Evolutionary conservation across 768 basidiomycete genomes (phyloP).

Genomic region (Dacryopinax spathularia): DNA sequence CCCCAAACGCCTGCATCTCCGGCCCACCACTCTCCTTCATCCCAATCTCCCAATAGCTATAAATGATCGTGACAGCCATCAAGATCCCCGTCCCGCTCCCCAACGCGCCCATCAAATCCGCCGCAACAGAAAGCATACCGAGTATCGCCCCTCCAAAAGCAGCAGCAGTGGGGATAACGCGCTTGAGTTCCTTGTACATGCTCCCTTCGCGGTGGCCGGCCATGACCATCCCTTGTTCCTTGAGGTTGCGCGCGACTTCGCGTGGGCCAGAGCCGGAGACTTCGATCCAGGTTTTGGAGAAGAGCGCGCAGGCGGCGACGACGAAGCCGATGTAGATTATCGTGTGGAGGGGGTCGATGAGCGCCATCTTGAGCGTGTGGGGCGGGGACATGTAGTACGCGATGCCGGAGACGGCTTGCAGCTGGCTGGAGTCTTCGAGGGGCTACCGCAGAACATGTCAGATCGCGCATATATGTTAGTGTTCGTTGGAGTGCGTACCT

Average conservation of each 20-base stretch:
- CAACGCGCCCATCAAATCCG: conserved; percentile 91
- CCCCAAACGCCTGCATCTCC: conserved; percentile 68
- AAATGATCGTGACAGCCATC: conserved; percentile 97
- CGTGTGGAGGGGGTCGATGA: conserved; percentile 90
- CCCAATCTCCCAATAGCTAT: conserved; percentile 94
- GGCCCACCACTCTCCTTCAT: conserved; percentile 73
- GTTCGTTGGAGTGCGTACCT: conserved; percentile 37
- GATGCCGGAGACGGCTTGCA: conserved; percentile 77
- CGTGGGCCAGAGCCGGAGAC: conserved; percentile 91
- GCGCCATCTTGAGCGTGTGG: conserved; percentile 75
- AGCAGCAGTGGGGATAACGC: conserved; percentile 93
- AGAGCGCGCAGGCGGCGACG: conserved; percentile 84
- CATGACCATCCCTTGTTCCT: conserved; percentile 90
- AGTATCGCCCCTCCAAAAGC: conserved; percentile 96
- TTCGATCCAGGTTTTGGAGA: conserved; percentile 99
- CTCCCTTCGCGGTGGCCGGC: conserved; percentile 83
- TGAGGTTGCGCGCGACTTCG: conserved; percentile 94
- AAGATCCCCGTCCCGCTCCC: conserved; percentile 92
- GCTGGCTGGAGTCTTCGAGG: conserved; percentile 83
- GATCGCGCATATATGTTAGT: conserved; percentile 1
- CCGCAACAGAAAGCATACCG: conserved; percentile 75
- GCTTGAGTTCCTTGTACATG: conserved; percentile 99
- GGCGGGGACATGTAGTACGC: conserved; percentile 98
- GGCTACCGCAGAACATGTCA: conserved; percentile 39
- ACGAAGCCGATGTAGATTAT: conserved; percentile 83